These are phyloP conservation scores for Penicillium italicum DNA, from an alignment of 2,329 filamentous ascomycete species.

Conservation along the genomic window DNA sequence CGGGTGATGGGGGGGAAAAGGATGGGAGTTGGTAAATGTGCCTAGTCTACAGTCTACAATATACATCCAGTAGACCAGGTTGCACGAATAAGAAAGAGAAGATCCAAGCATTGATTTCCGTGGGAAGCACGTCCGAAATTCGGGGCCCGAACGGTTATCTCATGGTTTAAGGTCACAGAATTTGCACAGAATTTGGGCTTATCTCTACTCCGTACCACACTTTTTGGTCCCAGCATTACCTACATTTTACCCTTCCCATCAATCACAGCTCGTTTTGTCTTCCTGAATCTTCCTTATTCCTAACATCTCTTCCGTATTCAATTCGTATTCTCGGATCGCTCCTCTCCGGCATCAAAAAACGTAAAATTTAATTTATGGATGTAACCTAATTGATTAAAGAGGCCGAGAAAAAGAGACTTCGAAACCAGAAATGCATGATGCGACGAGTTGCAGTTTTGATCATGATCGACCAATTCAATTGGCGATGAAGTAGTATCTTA, in stretches of 20 bases:
- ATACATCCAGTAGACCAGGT: slow-evolving; percentile 7
- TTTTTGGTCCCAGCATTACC: slow-evolving; percentile 6
- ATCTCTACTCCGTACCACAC: slow-evolving; percentile 34
- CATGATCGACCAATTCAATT: background rate
- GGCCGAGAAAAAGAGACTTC: background rate
- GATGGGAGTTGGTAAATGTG: slow-evolving; percentile 9
- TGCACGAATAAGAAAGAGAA: slow-evolving; percentile 10
- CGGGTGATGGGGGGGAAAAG: slow-evolving; percentile 13
- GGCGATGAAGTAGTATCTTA: background rate
- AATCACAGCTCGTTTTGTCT: slow-evolving; percentile 10
- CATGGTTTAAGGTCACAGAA: slow-evolving; percentile 37
- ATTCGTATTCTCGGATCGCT: slow-evolving; percentile 23
- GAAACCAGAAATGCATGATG: slow-evolving; percentile 8
- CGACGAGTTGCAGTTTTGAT: background rate
- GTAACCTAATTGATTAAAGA: slow-evolving; percentile 6
- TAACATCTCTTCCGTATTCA: slow-evolving; percentile 17
- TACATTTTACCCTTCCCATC: slow-evolving; percentile 15
- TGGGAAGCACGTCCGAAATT: slow-evolving; percentile 32
- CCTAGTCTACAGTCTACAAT: slow-evolving; percentile 3
- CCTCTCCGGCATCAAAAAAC: slow-evolving; percentile 13
- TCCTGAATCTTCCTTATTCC: slow-evolving; percentile 7
- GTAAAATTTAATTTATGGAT: background rate
- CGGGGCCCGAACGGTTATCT: slow-evolving; percentile 32
- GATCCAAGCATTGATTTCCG: slow-evolving; percentile 10
- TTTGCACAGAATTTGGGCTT: slow-evolving; percentile 20